Evolutionary conservation across 768 basidiomycete species (phyloP).

Genomic region (Hygrophorus pudorinus): DNA sequence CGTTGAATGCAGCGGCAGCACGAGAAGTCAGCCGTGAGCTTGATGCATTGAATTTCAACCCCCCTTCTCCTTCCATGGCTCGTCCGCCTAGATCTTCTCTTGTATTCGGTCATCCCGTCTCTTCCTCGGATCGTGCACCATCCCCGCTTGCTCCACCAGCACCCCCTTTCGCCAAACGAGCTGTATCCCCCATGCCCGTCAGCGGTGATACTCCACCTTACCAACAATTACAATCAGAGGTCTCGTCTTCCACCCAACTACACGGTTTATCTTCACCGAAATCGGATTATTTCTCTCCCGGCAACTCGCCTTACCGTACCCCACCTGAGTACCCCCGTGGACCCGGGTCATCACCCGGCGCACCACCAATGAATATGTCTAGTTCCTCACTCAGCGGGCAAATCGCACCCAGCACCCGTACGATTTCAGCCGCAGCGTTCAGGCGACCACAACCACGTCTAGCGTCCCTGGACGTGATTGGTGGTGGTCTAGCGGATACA

Average conservation of each 20-base stretch:
- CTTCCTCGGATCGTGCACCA: conserved; percentile 20
- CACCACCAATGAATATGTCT: conserved; percentile 20
- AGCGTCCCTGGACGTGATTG: conserved; percentile 3
- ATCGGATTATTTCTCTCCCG: background rate
- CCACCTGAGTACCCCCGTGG: conserved; percentile 34
- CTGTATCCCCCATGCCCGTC: too few species aligned
- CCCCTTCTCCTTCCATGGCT: conserved; percentile 11
- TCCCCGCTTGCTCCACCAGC: background rate
- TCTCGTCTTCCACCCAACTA: background rate
- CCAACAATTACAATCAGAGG: conserved; percentile 9
- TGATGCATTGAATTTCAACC: conserved; percentile 37
- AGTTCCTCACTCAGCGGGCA: conserved; percentile 21
- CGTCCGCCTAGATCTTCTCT: conserved; percentile 13
- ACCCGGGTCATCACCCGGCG: conserved; percentile 17
- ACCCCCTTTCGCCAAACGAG: too few species aligned
- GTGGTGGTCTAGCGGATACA: conserved; percentile 28
- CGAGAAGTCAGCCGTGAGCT: conserved; percentile 58
- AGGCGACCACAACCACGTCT: conserved; percentile 32
- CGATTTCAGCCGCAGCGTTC: conserved; percentile 72
- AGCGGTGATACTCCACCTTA: conserved; percentile 13
- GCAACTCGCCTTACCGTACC: conserved; percentile 27
- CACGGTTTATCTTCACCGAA: background rate
- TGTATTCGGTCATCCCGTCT: conserved; percentile 23
- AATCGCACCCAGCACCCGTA: conserved; percentile 33
- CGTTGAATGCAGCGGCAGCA: conserved; percentile 58